Evolutionary conservation across 139 green algal species (phyloP), one percentile per base, ranked within the genome.

Genomic region (Chlamydomonas schloesseri): DNA sequence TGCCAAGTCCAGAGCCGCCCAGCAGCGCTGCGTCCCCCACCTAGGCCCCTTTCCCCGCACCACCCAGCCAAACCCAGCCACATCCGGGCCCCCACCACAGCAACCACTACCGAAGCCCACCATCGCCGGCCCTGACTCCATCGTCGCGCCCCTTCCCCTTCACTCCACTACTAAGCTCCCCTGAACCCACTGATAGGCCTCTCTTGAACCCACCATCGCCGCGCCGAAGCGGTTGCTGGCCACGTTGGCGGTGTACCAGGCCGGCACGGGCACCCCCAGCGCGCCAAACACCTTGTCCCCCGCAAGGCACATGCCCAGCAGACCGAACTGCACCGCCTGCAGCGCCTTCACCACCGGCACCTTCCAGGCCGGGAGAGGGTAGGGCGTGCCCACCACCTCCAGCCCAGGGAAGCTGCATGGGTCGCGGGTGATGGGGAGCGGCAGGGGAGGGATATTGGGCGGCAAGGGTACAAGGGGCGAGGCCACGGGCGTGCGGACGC

Each of bases 221-320:
- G 50, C 60, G 42, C 81, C 84, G 57, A 94, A 83, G 20, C 78
- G 71, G 70, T 93, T 94, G 31, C 68, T 13, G 2, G 53, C 62
- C 42, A 93, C 36, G 21, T 72, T 73, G 20, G 72, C 50, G 11
- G 26, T 53, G 53, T 80, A 90, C 42, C 69, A 86, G 28, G 64
- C 29, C 42, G 42, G 42, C 8, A 50, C 42, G 42, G 42, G 42
- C 42, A 50, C 42, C 6, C 42, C 42, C 42, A 50, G 42, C 42
- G 42, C 42, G 6, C 6, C 8, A 50, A 87, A 79, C 29, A 87
- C 60, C 11, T 60, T 21, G 46, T 87, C 81, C 0, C 81, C 81
- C 0, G 5, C 34, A 0, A 79, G 37, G 34, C 46, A 71, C n/a
- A 87, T 18, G 0, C 69, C 81, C n/a, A 80, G 29, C 26, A 34